Conservation (phyloP, 163 green algal species). For the Chlamydomonas reinhardtii region DNA sequence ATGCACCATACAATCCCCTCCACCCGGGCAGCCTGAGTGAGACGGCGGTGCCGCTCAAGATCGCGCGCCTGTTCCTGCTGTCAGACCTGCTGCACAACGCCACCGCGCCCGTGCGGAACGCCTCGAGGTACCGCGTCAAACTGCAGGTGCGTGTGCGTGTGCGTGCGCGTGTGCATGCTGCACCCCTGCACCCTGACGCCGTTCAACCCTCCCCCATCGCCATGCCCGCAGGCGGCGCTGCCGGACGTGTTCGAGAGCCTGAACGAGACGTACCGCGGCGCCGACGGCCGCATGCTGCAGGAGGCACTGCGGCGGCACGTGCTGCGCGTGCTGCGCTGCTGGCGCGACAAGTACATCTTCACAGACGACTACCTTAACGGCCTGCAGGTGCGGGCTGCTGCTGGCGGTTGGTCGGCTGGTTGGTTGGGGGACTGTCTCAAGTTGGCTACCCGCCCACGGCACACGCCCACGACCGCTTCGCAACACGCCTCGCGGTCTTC, state of each 20-base stretch:
- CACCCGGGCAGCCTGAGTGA: slow-evolving; percentile 67
- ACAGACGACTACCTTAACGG: slow-evolving; percentile 91
- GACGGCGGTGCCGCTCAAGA: slow-evolving; percentile 86
- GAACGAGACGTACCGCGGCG: slow-evolving; percentile 62
- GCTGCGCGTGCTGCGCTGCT: slow-evolving; percentile 89
- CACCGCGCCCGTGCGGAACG: slow-evolving; percentile 85
- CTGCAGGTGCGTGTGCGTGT: slow-evolving; percentile 43
- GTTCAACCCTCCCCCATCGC: too few species aligned
- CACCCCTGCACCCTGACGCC: too few species aligned
- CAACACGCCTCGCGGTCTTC: too few species aligned
- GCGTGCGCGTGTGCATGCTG: too few species aligned
- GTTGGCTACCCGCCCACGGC: too few species aligned
- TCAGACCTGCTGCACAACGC: slow-evolving; percentile 97
- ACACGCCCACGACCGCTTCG: too few species aligned
- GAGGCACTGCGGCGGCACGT: slow-evolving; percentile 68
- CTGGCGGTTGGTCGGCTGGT: neutral
- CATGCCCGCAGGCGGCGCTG: slow-evolving; percentile 85
- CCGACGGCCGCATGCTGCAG: slow-evolving; percentile 76
- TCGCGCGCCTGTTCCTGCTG: slow-evolving; percentile 86
- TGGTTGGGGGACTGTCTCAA: neutral
- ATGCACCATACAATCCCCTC: too few species aligned
- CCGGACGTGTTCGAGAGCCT: slow-evolving; percentile 93
- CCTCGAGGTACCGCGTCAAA: slow-evolving; percentile 80
- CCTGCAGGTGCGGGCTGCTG: slow-evolving; percentile 73
- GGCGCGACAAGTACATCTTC: slow-evolving; percentile 95